phyloP scores from a whole-genome alignment of 2,329 filamentous ascomycete species.

The Beauveria asiatica region DNA sequence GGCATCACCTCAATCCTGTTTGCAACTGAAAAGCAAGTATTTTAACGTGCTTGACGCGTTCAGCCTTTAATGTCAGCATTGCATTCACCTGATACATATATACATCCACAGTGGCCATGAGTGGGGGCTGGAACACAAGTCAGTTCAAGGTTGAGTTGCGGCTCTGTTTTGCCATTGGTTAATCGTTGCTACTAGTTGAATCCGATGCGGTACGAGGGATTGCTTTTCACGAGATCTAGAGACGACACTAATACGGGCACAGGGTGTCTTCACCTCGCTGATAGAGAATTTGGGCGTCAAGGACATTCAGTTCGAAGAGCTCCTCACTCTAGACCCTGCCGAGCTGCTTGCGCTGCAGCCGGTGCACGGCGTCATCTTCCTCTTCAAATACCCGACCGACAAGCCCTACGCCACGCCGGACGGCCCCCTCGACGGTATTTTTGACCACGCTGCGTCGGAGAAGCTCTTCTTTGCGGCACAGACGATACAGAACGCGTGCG shows the following conservation, averaged over 20 bases:
- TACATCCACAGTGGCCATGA: constrained; percentile 38
- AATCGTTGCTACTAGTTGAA: constrained; percentile 51
- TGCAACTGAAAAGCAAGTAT: not conserved
- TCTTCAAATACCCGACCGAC: constrained; percentile 87
- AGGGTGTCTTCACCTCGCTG: constrained; percentile 95
- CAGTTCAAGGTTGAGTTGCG: constrained; percentile 22
- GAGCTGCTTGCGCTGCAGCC: constrained; percentile 63
- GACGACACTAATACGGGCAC: constrained; percentile 10
- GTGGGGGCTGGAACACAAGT: constrained; percentile 92
- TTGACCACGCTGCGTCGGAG: constrained; percentile 66
- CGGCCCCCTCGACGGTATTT: constrained; percentile 70
- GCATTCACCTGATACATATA: not conserved
- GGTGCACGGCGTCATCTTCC: constrained; percentile 93
- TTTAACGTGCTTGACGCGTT: not conserved
- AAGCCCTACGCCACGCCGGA: constrained; percentile 49
- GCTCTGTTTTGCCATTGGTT: constrained; percentile 11
- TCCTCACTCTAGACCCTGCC: constrained; percentile 77
- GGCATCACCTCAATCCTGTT: not conserved
- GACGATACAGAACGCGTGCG: constrained; percentile 97
- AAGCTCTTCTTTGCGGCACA: constrained; percentile 89
- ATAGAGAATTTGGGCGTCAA: constrained; percentile 86
- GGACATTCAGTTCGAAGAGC: constrained; percentile 93
- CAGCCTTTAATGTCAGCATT: not conserved
- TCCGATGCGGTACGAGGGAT: constrained; percentile 73
- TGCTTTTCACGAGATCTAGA: not conserved